A percentile compares a stretch with the other conserved stretches of the same genome.
phyloP scores from a whole-genome alignment of 2,329 filamentous ascomycete genomes.

The Microdochium bolleyi region DNA sequence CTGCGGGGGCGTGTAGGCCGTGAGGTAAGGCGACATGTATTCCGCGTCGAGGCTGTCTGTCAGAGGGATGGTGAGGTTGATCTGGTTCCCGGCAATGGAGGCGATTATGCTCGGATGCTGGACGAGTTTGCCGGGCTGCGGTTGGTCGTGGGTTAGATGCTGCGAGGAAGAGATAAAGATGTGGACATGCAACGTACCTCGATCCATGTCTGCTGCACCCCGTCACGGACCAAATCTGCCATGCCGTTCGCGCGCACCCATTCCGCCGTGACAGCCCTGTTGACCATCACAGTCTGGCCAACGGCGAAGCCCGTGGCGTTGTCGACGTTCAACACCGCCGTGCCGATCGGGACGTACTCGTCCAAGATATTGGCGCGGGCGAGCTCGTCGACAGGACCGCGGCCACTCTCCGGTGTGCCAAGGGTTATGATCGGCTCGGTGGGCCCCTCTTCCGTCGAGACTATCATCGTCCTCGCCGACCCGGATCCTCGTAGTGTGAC shows the following conservation, averaged over 20 bases:
- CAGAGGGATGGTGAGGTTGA: slow-evolving; percentile 2
- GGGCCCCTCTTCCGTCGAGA: no score
- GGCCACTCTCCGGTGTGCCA: no score
- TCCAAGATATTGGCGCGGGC: no score
- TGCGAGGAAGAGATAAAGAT: no score
- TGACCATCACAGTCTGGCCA: neutral
- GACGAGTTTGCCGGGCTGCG: neutral
- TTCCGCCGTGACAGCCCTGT: neutral
- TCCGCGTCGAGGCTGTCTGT: slow-evolving; percentile 2
- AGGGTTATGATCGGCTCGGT: no score
- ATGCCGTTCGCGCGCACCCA: slow-evolving; percentile 5
- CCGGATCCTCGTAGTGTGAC: slow-evolving; percentile 1
- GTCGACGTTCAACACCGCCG: no score
- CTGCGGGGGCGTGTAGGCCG: neutral
- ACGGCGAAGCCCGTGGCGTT: no score
- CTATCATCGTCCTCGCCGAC: neutral
- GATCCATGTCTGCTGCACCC: slow-evolving; percentile 1
- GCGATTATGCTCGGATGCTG: neutral
- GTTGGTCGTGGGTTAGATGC: no score
- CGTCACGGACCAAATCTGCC: slow-evolving; percentile 1
- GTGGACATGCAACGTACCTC: neutral
- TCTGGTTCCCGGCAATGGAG: neutral
- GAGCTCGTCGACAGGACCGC: no score
- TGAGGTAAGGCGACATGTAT: neutral
- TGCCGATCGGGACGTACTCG: no score